Percentiles rank a stretch among this genome's conserved stretches.
phyloP scores from a whole-genome alignment of 2,329 filamentous ascomycete species.

The Penicillium crustosum region DNA sequence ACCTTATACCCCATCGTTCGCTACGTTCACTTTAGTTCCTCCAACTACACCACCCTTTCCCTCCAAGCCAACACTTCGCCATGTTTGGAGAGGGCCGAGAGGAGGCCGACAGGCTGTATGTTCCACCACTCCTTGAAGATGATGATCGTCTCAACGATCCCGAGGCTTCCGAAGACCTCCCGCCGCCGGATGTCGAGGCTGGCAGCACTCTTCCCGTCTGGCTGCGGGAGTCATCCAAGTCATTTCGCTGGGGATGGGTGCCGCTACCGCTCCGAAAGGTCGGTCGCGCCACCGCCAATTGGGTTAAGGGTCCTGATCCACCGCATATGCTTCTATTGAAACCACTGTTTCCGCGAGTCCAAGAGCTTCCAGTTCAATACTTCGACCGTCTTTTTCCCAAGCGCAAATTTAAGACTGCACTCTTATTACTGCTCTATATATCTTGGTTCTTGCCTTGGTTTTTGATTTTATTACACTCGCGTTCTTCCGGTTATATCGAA shows the following conservation, averaged over 20 bases:
- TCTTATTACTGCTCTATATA: conserved; percentile 46
- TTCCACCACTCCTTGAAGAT: conserved; percentile 36
- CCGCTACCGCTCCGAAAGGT: conserved; percentile 48
- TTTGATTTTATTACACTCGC: conserved; percentile 46
- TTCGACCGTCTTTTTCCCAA: conserved; percentile 49
- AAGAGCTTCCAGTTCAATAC: conserved; percentile 47
- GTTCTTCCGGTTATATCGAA: conserved; percentile 49
- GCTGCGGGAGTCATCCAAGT: conserved; percentile 49
- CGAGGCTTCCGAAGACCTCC: conserved; percentile 36
- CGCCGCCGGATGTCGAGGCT: conserved; percentile 32
- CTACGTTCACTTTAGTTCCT: conserved; percentile 9
- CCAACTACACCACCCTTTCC: not conserved
- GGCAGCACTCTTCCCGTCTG: conserved; percentile 44
- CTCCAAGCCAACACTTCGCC: conserved; percentile 1
- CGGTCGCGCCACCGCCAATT: conserved; percentile 44
- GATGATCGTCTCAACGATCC: conserved; percentile 36
- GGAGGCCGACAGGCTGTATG: conserved; percentile 34
- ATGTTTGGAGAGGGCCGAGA: conserved; percentile 36
- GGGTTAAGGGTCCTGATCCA: conserved; percentile 51
- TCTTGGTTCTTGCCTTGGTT: conserved; percentile 51
- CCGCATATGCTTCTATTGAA: conserved; percentile 47
- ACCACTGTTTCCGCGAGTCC: conserved; percentile 48
- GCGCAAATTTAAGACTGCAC: conserved; percentile 45
- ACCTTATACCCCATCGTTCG: conserved; percentile 13
- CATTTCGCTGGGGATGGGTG: conserved; percentile 51